These are phyloP conservation scores for Balansia obtecta DNA, from an alignment of 2,329 filamentous ascomycete genomes.

Conservation along the genomic window DNA sequence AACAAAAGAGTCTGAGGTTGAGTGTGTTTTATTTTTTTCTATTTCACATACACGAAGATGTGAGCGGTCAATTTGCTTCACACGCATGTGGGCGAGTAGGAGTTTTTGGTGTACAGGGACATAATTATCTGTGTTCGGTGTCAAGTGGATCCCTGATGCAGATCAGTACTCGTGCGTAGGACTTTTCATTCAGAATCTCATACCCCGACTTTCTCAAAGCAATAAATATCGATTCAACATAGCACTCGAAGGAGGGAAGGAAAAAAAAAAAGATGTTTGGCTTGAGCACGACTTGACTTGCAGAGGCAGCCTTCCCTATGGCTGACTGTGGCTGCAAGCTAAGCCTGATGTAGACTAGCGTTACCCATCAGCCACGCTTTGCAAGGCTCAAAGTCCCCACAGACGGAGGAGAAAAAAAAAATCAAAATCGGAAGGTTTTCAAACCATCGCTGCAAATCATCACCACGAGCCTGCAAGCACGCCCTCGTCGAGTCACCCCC, in stretches of 20 bases:
- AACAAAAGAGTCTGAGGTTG: neutral
- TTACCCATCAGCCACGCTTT: conserved; percentile 6
- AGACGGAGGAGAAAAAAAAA: conserved; percentile 8
- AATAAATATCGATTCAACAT: too few species aligned
- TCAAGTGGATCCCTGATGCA: neutral
- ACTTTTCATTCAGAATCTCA: too few species aligned
- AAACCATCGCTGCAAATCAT: conserved; percentile 8
- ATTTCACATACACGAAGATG: too few species aligned
- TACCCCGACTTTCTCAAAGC: too few species aligned
- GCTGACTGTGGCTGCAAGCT: conserved; percentile 7
- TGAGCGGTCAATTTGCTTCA: neutral
- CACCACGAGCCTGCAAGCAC: conserved; percentile 9
- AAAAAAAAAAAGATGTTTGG: too few species aligned
- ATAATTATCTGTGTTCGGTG: too few species aligned
- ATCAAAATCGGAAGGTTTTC: conserved; percentile 10
- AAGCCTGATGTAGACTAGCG: conserved; percentile 3
- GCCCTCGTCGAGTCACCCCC: conserved; percentile 10
- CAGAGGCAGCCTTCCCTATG: neutral
- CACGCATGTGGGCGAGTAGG: neutral
- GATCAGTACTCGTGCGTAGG: too few species aligned
- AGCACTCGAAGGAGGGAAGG: too few species aligned
- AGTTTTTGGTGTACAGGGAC: neutral
- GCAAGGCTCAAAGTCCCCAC: conserved; percentile 10
- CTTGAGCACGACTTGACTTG: neutral
- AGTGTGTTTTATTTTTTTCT: too few species aligned